Evolutionary conservation across 1,139 yeast genomes (phyloP), one percentile per base, ranked within the genome.

Genomic region (Diutina pseudorugosa): DNA sequence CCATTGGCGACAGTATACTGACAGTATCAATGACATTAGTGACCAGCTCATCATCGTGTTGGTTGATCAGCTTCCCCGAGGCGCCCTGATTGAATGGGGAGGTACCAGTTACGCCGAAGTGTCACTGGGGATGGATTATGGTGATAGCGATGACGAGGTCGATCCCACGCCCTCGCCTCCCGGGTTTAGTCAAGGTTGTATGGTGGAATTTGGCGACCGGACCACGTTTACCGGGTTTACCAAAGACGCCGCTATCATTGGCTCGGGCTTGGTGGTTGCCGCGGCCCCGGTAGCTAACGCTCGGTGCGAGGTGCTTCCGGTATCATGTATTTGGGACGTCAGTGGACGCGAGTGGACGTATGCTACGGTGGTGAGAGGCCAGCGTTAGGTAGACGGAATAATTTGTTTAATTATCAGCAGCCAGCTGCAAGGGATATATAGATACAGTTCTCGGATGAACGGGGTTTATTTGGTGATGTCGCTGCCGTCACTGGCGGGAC

Each of bases 81-180:
- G 73, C 41, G 94, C 96, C 0, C 62, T 65, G 14, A 77, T 85
- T 19, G 98, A 91, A 67, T 88, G 96, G 94, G 79, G 86, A 45
- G 91, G 90, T 1, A 59, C 76, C 5, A 65, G 79, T 7, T 79
- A 70, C 58, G 72, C 14, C 72, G 54, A 66, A 68, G 14, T 43
- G 3, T 14, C 19, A 33, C 51, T 68, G 3, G 65, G 61, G 2
- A 67, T 62, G 2, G 61, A 69, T 61, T 71, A 74, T 52, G 78
- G 73, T 42, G 76, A 75, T 51, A 64, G 64, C 40, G 75, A 72
- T 25, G 76, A 70, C 12, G 71, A 65, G 18, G 72, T 67, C 21
- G 68, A 62, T 6, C 23, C 53, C 51, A 36, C 20, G 18, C 12
- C 25, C 8, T n/a, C 21, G 14, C 47, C 47, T 19, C 19, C 23